Base-by-base conservation (phyloP, 2,329 filamentous ascomycete species). In the Blumeria graminis region DNA sequence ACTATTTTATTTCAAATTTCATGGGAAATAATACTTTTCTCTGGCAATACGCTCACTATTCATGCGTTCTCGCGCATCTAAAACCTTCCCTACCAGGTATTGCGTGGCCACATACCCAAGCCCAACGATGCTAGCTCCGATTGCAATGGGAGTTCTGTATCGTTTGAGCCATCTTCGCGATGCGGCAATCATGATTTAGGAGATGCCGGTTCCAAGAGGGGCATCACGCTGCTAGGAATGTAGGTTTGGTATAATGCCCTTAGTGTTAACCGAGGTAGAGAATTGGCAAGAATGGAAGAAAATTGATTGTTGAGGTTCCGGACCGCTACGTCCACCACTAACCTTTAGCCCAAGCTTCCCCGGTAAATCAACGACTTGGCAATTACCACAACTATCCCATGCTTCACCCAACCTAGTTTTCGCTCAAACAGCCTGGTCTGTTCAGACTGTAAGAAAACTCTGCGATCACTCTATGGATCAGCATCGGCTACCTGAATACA, bases 61-160 rank as follows among this genome's bases (percentile, higher is more conserved):
- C 86, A 95, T 93, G 68, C 90, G 88, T 76, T 95, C 88, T 62
- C 89, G 81, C 63, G 90, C 88, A 70, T 96, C 89, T 62, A 84
- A 84, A 65, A 96, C 82, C 76, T 94, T 96, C 65, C 77, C 78
- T 66, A 95, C 70, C 62, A 94, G 80, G 81, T 95, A 98, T 69
- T 94, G 88, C 41, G 86, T 87, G 57, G 85, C 89, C 59, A 95
- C 72, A 70, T 98, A 98, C 62, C 88, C 88, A 56, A 84, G 86
- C 62, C 90, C 89, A 61, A 95, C 72, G 62, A 96, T 78, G 61
- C 89, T 88, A 58, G 86, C 80, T 61, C 89, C 88, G 66, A 98
- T 78, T 67, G 88, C 86, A 67, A 98, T 78, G 65, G 84, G 86
- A 65, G 84, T 92, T 69, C 87, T 81, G 73, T 98, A 94, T 71